Evolutionary conservation across 192 early-diverging fungal genomes (phyloP).

Genomic region (Cetraspora pellucida): DNA sequence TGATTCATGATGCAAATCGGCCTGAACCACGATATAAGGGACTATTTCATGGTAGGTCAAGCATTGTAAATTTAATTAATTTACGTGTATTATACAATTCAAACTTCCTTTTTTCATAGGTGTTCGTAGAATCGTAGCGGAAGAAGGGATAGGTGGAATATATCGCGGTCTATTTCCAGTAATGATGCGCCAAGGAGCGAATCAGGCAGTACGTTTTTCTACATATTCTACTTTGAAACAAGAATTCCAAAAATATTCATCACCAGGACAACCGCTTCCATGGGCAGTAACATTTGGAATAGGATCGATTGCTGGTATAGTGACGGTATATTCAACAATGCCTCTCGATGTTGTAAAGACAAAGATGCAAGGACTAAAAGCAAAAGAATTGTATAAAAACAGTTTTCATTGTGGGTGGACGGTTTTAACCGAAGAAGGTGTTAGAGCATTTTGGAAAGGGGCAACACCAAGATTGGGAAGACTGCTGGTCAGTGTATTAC

Average conservation of each 20-base stretch:
- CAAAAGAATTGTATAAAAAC: slow-evolving; percentile 65
- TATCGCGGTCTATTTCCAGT: slow-evolving; percentile 92
- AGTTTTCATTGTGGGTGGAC: slow-evolving; percentile 73
- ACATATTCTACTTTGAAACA: slow-evolving; percentile 78
- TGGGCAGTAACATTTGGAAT: slow-evolving; percentile 65
- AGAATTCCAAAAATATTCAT: slow-evolving; percentile 42
- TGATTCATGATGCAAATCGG: slow-evolving; percentile 89
- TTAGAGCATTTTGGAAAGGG: slow-evolving; percentile 91
- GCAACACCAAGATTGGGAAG: slow-evolving; percentile 88
- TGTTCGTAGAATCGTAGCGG: slow-evolving; percentile 60
- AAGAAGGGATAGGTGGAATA: slow-evolving; percentile 78
- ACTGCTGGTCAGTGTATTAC: slow-evolving; percentile 66
- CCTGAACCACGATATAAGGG: slow-evolving; percentile 76
- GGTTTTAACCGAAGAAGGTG: slow-evolving; percentile 75
- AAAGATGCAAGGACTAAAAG: slow-evolving; percentile 87
- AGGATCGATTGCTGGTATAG: slow-evolving; percentile 84
- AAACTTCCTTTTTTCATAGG: slow-evolving; percentile 16
- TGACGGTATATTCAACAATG: slow-evolving; percentile 97
- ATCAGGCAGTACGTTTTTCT: slow-evolving; percentile 90
- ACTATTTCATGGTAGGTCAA: slow-evolving; percentile 67
- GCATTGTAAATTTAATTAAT: background rate
- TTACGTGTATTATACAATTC: too few species aligned
- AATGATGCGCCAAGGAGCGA: slow-evolving; percentile 94
- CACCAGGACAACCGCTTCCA: slow-evolving; percentile 49
- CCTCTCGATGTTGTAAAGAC: slow-evolving; percentile 98